Evolutionary conservation across 169 alveolate species (phyloP).

Genomic region (Plasmodium sp.): DNA sequence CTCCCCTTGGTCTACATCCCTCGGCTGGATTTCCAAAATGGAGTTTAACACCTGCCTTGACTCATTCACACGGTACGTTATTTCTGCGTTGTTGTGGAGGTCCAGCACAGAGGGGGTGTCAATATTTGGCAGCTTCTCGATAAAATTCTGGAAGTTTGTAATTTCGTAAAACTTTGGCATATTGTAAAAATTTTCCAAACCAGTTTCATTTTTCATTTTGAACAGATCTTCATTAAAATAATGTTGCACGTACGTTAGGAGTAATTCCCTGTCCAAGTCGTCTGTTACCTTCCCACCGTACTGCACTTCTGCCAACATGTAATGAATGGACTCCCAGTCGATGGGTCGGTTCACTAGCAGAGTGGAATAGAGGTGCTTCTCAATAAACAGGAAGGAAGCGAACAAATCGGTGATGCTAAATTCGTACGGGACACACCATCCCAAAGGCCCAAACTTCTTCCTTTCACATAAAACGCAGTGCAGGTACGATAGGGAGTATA

Average conservation of each 20-base stretch:
- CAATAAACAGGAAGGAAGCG: slow-evolving; percentile 95
- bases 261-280: slow-evolving; percentile 94
- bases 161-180: slow-evolving; percentile 93
- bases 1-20: slow-evolving; percentile 93
- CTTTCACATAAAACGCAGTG: slow-evolving; percentile 96
- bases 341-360: slow-evolving; percentile 88
- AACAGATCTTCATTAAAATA: slow-evolving; percentile 88
- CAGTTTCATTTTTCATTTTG: slow-evolving; percentile 65
- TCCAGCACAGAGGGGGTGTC: slow-evolving; percentile 95
- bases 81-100: slow-evolving; percentile 95
- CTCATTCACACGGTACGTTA: slow-evolving; percentile 94
- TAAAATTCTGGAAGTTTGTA: slow-evolving; percentile 88
- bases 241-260: slow-evolving; percentile 93
- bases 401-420: slow-evolving; percentile 96
- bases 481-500: slow-evolving; percentile 93
- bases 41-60: slow-evolving; percentile 92
- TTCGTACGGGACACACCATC: slow-evolving; percentile 98
- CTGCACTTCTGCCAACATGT: slow-evolving; percentile 96
- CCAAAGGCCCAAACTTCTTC: slow-evolving; percentile 96
- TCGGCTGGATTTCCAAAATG: slow-evolving; percentile 95
- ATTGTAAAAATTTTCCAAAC: slow-evolving; percentile 85
- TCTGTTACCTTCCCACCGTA: slow-evolving; percentile 99
- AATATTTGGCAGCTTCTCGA: slow-evolving; percentile 91
- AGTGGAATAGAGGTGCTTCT: slow-evolving; percentile 93
- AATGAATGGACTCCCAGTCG: slow-evolving; percentile 93